phyloP scores from a whole-genome alignment of 2,329 filamentous ascomycete species.

The Fusarium lateritium region DNA sequence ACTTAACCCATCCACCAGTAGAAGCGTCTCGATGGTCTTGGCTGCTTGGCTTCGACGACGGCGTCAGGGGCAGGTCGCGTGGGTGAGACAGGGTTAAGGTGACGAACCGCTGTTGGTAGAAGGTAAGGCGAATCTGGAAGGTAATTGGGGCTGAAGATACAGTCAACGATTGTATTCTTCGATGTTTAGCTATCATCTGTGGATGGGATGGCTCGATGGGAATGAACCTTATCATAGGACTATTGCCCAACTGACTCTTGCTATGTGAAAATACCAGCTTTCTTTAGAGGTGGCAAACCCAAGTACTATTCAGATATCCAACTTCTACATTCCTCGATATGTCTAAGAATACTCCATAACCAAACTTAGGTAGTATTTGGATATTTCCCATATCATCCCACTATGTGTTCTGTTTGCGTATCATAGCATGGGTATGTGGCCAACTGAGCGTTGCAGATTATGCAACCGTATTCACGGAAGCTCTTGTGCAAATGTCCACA shows the following conservation, averaged over 20 bases:
- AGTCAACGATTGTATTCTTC: not conserved
- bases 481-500: too few relatives aligned
- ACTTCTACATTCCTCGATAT: too few relatives aligned
- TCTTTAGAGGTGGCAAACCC: too few relatives aligned
- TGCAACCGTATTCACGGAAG: too few relatives aligned
- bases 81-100: conserved; percentile 41
- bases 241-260: not conserved
- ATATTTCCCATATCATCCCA: too few relatives aligned
- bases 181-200: not conserved
- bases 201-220: not conserved
- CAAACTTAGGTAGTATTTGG: too few relatives aligned
- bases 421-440: too few relatives aligned
- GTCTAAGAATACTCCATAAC: too few relatives aligned
- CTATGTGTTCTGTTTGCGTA: too few relatives aligned
- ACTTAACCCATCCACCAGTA: conserved; percentile 38
- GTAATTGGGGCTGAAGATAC: conserved; percentile 9
- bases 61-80: conserved; percentile 46
- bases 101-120: conserved; percentile 20
- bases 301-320: too few relatives aligned
- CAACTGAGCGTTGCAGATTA: too few relatives aligned
- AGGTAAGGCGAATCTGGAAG: conserved; percentile 5
- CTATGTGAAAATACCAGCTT: too few relatives aligned
- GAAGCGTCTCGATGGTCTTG: conserved; percentile 41
- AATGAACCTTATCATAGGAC: not conserved
- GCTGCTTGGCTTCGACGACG: conserved; percentile 36